These are phyloP conservation scores for Komagataella pastoris DNA, from an alignment of 805 yeast genomes.

Conservation along the genomic window DNA sequence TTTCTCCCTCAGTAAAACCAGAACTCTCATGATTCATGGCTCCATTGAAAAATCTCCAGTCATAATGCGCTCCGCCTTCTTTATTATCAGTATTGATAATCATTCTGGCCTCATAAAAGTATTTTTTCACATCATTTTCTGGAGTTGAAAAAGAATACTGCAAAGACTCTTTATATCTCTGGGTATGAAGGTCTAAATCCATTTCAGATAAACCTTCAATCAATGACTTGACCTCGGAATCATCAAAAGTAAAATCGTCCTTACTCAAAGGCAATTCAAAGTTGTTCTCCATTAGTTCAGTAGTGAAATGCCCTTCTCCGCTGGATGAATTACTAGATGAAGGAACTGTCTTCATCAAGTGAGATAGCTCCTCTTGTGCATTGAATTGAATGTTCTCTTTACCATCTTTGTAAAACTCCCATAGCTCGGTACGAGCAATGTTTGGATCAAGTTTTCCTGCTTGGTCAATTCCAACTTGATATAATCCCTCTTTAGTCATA, in stretches of 20 bases:
- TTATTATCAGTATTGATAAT: not conserved
- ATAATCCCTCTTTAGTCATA: slow-evolving; percentile 21
- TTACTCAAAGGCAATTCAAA: not conserved
- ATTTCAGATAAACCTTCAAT: not conserved
- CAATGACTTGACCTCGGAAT: not conserved
- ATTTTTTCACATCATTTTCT: slow-evolving; percentile 9
- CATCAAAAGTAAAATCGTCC: not conserved
- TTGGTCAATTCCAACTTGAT: slow-evolving; percentile 11
- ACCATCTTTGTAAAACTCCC: not conserved
- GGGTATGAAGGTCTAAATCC: not conserved
- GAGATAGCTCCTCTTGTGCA: not conserved
- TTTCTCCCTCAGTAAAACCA: slow-evolving; percentile 5
- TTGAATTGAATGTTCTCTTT: not conserved
- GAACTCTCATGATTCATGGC: slow-evolving; percentile 16
- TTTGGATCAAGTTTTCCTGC: not conserved
- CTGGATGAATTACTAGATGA: not conserved
- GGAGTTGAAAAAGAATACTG: not conserved
- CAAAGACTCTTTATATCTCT: not conserved
- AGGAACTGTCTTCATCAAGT: not conserved
- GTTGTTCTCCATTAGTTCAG: not conserved
- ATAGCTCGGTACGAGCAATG: not conserved
- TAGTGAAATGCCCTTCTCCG: not conserved
- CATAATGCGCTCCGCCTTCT: slow-evolving; percentile 22
- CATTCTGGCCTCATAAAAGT: slow-evolving; percentile 20
- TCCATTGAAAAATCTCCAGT: slow-evolving; percentile 37